A percentile compares a stretch with the other conserved stretches of the same genome.
Evolutionary conservation across 768 basidiomycete genomes (phyloP).

Genomic region (Tricholoma matsutake): DNA sequence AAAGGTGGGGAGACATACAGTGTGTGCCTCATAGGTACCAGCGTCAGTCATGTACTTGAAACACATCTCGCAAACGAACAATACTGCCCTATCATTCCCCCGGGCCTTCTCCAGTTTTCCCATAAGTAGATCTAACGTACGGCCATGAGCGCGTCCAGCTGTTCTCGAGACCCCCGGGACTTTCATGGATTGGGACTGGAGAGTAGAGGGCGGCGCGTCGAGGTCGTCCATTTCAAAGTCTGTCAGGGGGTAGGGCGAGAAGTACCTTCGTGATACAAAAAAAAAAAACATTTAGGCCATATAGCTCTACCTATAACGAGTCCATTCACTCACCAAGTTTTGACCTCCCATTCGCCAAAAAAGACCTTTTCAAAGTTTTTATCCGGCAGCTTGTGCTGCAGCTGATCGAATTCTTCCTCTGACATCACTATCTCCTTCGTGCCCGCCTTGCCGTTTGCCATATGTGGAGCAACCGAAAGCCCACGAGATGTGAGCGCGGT

Average conservation of each 20-base stretch:
- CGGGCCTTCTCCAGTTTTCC: conserved; percentile 55
- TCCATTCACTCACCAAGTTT: conserved; percentile 69
- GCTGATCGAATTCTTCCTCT: conserved; percentile 69
- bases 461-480: conserved; percentile 8
- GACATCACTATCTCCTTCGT: conserved; percentile 42
- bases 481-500: conserved; percentile 10
- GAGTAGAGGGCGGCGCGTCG: conserved; percentile 15
- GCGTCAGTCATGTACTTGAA: conserved; percentile 95
- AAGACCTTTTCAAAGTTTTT: conserved; percentile 85
- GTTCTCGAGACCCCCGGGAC: conserved; percentile 50
- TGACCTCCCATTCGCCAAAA: conserved; percentile 84
- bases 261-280: conserved; percentile 59
- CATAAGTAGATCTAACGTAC: conserved; percentile 70
- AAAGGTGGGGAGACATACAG: conserved; percentile 39
- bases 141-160: conserved; percentile 58
- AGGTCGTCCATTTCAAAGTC: conserved; percentile 64
- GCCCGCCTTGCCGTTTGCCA: conserved; percentile 6
- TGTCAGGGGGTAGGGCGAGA: conserved; percentile 84
- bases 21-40: conserved; percentile 62
- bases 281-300: not conserved
- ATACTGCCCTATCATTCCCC: conserved; percentile 45
- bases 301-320: conserved; percentile 1
- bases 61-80: conserved; percentile 91
- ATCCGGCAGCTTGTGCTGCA: conserved; percentile 63
- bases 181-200: conserved; percentile 28